These are phyloP conservation scores for Pseudonitzschia delicatissima DNA, from an alignment of 108 stramenopile species.

Conservation along the genomic window DNA sequence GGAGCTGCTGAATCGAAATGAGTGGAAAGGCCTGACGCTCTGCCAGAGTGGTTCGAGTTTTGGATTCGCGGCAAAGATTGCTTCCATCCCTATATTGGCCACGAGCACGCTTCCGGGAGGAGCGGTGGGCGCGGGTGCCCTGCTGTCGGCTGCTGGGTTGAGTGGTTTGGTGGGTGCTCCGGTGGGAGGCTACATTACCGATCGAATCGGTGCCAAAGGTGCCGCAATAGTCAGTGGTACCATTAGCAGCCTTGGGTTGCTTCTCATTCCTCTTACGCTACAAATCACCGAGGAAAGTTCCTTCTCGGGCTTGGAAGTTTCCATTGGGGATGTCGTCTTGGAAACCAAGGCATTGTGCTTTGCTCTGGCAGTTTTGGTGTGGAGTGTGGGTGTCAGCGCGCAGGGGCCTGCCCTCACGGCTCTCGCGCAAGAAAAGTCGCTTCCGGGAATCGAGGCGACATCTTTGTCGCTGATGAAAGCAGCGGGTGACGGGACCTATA, in stretches of 20 bases:
- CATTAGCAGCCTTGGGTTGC: constrained; percentile 38
- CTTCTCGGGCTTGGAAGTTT: not conserved
- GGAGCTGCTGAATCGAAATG: constrained; percentile 35
- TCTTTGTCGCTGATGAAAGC: constrained; percentile 68
- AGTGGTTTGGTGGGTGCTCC: constrained; percentile 67
- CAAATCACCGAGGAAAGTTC: not conserved
- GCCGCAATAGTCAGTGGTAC: constrained; percentile 49
- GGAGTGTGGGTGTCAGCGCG: constrained; percentile 60
- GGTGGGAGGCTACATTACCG: constrained; percentile 52
- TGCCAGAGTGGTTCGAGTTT: constrained; percentile 63
- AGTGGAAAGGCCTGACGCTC: constrained; percentile 59
- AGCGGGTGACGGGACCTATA: constrained; percentile 69
- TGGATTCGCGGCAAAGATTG: constrained; percentile 78
- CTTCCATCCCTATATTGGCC: constrained; percentile 64
- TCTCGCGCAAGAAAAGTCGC: constrained; percentile 58
- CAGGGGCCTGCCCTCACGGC: constrained; percentile 69
- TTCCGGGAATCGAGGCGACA: constrained; percentile 55
- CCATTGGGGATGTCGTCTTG: constrained; percentile 5
- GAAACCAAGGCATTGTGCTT: constrained; percentile 37
- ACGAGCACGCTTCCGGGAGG: constrained; percentile 51
- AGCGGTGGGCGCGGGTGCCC: constrained; percentile 56
- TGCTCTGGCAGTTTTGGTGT: constrained; percentile 44
- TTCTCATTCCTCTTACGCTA: constrained; percentile 44
- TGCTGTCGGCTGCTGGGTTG: constrained; percentile 68
- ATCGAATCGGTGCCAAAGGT: constrained; percentile 39